A percentile compares a stretch with the other conserved stretches of the same genome.
These are phyloP conservation scores for Microdochium bolleyi DNA, from an alignment of 2,329 filamentous ascomycete species.

Conservation along the genomic window DNA sequence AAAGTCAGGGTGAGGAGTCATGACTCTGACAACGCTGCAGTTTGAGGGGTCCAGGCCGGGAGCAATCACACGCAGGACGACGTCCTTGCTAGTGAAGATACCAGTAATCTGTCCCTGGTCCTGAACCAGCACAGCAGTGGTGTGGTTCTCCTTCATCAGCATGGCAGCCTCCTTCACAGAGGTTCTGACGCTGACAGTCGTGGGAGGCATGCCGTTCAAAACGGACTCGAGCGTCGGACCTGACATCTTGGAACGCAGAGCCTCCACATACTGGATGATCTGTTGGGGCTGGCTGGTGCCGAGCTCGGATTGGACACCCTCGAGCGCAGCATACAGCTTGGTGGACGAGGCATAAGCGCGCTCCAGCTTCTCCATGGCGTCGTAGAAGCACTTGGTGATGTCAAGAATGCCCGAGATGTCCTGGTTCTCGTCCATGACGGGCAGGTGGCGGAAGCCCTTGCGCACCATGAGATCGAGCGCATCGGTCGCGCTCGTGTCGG, in stretches of 20 bases:
- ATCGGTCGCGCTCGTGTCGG: constrained; percentile 96
- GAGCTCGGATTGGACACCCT: constrained; percentile 95
- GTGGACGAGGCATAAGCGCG: constrained; percentile 96
- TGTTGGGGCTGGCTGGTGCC: constrained; percentile 95
- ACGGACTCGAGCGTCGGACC: constrained; percentile 94
- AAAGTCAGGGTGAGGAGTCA: constrained; percentile 99
- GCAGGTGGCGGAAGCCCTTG: constrained; percentile 94
- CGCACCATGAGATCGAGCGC: constrained; percentile 96
- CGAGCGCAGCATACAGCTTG: constrained; percentile 93
- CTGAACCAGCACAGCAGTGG: constrained; percentile 90
- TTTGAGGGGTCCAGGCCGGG: constrained; percentile 88
- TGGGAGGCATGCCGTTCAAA: constrained; percentile 82
- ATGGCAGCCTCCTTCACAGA: constrained; percentile 93
- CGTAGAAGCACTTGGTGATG: constrained; percentile 99
- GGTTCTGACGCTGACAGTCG: constrained; percentile 90
- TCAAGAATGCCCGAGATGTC: constrained; percentile 97
- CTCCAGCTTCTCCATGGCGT: constrained; percentile 99
- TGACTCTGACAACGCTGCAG: constrained; percentile 96
- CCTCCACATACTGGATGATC: constrained; percentile 98
- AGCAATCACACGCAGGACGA: constrained; percentile 94
- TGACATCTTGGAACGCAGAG: constrained; percentile 92
- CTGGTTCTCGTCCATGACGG: constrained; percentile 99
- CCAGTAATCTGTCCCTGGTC: constrained; percentile 96
- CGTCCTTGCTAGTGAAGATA: constrained; percentile 99
- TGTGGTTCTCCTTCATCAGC: constrained; percentile 98